Percentiles rank a stretch among this genome's conserved stretches.
phyloP scores from a whole-genome alignment of 1,284 basidiomycete genomes.

The Cutaneotrichosporon daszewskae region DNA sequence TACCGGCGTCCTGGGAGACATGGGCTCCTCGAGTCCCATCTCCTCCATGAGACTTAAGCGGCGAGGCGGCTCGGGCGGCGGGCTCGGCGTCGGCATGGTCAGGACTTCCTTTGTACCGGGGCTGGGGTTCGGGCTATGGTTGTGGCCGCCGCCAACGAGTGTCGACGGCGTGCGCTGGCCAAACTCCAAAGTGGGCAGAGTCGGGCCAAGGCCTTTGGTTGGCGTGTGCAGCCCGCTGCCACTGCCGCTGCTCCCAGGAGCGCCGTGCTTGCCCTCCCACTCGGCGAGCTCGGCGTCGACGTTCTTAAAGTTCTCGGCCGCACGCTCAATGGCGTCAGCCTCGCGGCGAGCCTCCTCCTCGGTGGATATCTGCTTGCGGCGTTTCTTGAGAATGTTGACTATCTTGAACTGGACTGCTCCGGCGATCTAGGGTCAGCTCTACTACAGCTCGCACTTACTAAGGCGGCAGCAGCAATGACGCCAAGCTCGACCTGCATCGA shows the following conservation, averaged over 20 bases:
- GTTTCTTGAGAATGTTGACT: conserved; percentile 67
- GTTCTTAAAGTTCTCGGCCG: conserved; percentile 64
- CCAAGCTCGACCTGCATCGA: conserved; percentile 92
- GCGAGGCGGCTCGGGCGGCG: conserved; percentile 7
- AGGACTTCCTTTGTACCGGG: neutral
- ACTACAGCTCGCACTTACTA: conserved; percentile 27
- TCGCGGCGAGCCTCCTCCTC: conserved; percentile 68
- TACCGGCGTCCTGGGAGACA: no score
- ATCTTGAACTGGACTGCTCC: conserved; percentile 84
- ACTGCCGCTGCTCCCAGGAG: neutral
- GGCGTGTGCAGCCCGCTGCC: neutral
- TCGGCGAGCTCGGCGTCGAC: conserved; percentile 66
- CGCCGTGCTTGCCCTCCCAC: conserved; percentile 81
- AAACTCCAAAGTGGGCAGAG: conserved; percentile 23
- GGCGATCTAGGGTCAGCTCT: conserved; percentile 56
- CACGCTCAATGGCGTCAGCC: conserved; percentile 66
- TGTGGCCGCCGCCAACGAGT: no score
- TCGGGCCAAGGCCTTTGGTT: neutral
- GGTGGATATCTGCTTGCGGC: conserved; percentile 65
- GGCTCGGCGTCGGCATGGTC: neutral
- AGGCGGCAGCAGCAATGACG: conserved; percentile 64
- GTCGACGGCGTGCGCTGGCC: conserved; percentile 2
- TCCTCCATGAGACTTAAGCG: conserved; percentile 14
- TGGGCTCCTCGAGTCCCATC: conserved; percentile 4
- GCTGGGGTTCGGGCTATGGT: neutral